Evolutionary conservation across 2,329 filamentous ascomycete species (phyloP).

Genomic region (Macrophomina tecta): DNA sequence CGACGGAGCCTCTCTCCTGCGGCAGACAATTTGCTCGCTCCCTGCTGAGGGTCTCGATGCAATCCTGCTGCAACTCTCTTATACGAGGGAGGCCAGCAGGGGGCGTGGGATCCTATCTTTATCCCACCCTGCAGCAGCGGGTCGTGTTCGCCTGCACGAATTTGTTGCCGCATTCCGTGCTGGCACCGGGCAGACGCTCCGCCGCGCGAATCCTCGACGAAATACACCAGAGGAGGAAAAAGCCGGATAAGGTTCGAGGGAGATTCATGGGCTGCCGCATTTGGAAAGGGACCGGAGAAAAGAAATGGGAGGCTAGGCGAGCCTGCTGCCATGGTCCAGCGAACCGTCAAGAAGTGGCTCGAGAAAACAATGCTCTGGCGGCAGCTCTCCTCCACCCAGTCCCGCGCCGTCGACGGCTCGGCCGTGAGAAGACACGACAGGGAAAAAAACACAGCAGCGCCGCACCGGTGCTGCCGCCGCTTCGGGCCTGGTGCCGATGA

Average conservation of each 20-base stretch:
- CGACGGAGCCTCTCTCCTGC: neutral
- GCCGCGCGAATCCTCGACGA: neutral
- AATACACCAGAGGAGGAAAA: neutral
- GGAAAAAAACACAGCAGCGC: no score
- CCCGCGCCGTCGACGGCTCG: neutral
- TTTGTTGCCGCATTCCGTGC: slow-evolving; percentile 4
- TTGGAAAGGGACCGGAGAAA: neutral
- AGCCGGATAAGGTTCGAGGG: neutral
- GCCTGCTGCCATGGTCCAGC: neutral
- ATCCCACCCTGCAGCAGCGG: slow-evolving; percentile 5
- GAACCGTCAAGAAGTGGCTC: neutral
- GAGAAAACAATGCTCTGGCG: neutral
- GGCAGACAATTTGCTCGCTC: neutral
- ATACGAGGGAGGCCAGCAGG: slow-evolving; percentile 4
- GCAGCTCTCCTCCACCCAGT: neutral
- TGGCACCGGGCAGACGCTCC: no score
- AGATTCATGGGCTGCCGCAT: neutral
- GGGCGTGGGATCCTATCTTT: slow-evolving; percentile 1
- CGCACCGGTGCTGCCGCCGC: neutral
- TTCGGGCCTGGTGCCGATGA: neutral
- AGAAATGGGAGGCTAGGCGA: neutral
- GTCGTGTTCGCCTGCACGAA: slow-evolving; percentile 14
- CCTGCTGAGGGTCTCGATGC: neutral
- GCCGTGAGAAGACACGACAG: no score
- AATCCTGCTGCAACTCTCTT: slow-evolving; percentile 22